Evolutionary conservation across 257 asterid genomes (phyloP), one percentile per base, ranked within the genome.

Genomic region (Solanum ahanhuiri): DNA sequence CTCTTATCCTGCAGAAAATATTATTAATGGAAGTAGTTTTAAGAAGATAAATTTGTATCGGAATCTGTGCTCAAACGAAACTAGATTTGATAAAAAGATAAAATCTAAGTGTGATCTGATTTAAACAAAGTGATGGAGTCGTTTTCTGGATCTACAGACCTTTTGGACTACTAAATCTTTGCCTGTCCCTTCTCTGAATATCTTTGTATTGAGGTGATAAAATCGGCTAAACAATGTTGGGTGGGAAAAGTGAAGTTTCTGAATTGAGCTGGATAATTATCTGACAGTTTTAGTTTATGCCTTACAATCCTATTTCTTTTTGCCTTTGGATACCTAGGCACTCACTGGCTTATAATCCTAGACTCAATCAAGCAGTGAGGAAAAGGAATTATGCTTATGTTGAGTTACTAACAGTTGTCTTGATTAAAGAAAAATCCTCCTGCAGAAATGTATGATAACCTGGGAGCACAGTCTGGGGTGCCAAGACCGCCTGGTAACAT

Each of bases 401-500:
- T 48, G 84, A 81, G 67, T 81, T 81, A 81, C 84, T 81, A 48
- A 30, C 30, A 30, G 63, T 48, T 48, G 43, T 48, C 67, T 81
- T 81, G 84, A 81, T 48, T 48, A 28, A 81, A 81, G 84, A 81
- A 81, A 14, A 48, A 48, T 45, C 43, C 67, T 81, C 67, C 43
- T 81, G 84, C 84, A 81, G 84, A 81, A 81, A 81, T 81, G 84
- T 81, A 81, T 48, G 84, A 81, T 81, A 48, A 81, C 67, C 67
- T 81, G 67, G 84, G 84, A 81, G 84, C 67, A 48, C 84, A 45
- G 43, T 30, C 84, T 30, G 84, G 84, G n/a, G 39, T 81, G 84
- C 84, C 84, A 45, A 81, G 84, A 81, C 84, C 84, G 17, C 67
- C 67, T 81, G 30, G 33, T 81, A 81, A 81, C 2, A 7, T 28